Conservation (phyloP, 106 monocot species). For the Platanthera guangdongensis region DNA sequence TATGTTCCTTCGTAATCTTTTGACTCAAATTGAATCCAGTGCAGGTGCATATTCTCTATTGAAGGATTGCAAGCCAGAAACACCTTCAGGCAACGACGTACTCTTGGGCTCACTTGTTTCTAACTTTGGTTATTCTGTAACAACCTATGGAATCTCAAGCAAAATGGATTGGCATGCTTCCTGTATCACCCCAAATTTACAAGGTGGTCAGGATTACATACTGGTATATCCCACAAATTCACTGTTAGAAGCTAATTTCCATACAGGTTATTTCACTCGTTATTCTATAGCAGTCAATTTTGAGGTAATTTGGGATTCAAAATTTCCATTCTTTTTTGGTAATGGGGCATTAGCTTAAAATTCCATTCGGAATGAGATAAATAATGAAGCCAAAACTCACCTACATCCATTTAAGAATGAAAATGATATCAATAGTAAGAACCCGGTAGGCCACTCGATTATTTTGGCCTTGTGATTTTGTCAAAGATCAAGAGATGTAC, state of each 20-base stretch:
- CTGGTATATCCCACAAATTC: slow-evolving; percentile 13
- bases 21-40: slow-evolving; percentile 17
- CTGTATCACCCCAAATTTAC: slow-evolving; percentile 23
- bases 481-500: not conserved
- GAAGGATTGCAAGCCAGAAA: not conserved
- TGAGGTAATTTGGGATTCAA: too few relatives aligned
- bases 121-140: slow-evolving; percentile 12
- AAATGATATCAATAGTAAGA: not conserved
- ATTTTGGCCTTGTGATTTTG: not conserved
- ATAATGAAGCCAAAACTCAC: not conserved
- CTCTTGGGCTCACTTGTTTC: not conserved
- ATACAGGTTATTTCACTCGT: too few relatives aligned
- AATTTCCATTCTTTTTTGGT: not conserved
- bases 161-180: slow-evolving; percentile 40
- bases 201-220: slow-evolving; percentile 32
- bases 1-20: not conserved
- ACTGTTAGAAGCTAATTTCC: not conserved
- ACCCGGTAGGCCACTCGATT: not conserved
- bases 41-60: slow-evolving; percentile 36
- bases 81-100: not conserved
- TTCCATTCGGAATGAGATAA: not conserved
- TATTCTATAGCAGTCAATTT: too few relatives aligned
- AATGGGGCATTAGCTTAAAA: not conserved
- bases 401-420: not conserved
- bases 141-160: slow-evolving; percentile 33